These are phyloP conservation scores for Dichomitus squalens DNA, from an alignment of 1,284 basidiomycete species.

Conservation along the genomic window DNA sequence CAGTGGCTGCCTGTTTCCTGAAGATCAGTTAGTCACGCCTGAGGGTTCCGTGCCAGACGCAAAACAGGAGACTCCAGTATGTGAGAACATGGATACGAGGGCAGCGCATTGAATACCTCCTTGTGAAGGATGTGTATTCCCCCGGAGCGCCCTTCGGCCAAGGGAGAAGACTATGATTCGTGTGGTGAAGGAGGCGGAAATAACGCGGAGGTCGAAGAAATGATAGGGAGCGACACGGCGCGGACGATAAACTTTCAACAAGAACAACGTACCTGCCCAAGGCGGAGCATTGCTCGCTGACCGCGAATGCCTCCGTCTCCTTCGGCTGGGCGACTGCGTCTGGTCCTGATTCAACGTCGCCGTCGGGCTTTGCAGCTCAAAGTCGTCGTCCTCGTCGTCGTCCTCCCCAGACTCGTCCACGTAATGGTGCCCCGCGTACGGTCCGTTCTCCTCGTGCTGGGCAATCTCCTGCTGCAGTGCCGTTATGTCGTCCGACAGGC, in stretches of 20 bases:
- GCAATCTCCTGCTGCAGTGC: constrained; percentile 69
- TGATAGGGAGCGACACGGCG: background rate
- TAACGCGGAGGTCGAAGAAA: too few relatives aligned
- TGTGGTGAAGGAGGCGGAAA: too few relatives aligned
- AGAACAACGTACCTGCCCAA: constrained; percentile 27
- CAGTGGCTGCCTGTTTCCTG: constrained; percentile 24
- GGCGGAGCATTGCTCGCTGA: constrained; percentile 33
- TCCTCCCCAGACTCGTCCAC: constrained; percentile 60
- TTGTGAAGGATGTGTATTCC: too few relatives aligned
- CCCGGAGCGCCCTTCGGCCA: background rate
- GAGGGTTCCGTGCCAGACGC: too few relatives aligned
- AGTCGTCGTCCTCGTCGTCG: constrained; percentile 64
- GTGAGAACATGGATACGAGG: too few relatives aligned
- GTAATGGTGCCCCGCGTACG: constrained; percentile 47
- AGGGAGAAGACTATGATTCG: too few relatives aligned
- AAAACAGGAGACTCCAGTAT: too few relatives aligned
- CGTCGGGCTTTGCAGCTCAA: constrained; percentile 26
- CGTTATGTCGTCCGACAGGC: constrained; percentile 65
- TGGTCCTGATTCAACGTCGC: constrained; percentile 23
- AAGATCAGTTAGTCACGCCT: background rate
- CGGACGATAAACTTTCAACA: too few relatives aligned
- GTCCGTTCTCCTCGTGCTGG: constrained; percentile 67
- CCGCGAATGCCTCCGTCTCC: constrained; percentile 38
- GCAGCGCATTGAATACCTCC: too few relatives aligned
- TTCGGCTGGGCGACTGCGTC: constrained; percentile 30